Evolutionary conservation across 2,329 filamentous ascomycete genomes (phyloP).

Genomic region (Rutstroemia sp.): DNA sequence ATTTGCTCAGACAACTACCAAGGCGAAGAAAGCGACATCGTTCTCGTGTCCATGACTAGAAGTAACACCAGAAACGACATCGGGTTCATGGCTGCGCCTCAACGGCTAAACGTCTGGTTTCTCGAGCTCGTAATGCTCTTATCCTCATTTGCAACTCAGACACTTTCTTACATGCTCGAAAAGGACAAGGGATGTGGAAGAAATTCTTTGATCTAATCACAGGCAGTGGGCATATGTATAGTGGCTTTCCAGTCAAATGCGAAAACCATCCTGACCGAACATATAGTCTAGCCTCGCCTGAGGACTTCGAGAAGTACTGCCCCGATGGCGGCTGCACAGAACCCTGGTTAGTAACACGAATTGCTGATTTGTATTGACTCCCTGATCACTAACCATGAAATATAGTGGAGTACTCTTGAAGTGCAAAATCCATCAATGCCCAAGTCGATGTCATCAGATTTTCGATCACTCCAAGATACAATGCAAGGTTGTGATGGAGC

Average conservation of each 20-base stretch:
- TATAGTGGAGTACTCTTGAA: constrained; percentile 40
- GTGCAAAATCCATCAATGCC: constrained; percentile 54
- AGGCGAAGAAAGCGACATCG: constrained; percentile 68
- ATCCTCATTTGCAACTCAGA: constrained; percentile 64
- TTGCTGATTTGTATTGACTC: constrained; percentile 11
- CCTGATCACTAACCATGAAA: too few relatives aligned
- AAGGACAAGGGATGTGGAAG: constrained; percentile 50
- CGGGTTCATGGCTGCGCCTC: constrained; percentile 59
- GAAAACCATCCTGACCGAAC: constrained; percentile 47
- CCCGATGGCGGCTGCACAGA: constrained; percentile 64
- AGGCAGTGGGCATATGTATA: constrained; percentile 42
- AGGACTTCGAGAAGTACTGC: constrained; percentile 53
- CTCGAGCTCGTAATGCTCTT: constrained; percentile 55
- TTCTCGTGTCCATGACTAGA: constrained; percentile 59
- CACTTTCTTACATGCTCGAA: constrained; percentile 55
- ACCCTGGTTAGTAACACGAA: constrained; percentile 44
- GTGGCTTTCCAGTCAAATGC: constrained; percentile 54
- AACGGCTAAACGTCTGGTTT: constrained; percentile 66
- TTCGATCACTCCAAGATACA: constrained; percentile 45
- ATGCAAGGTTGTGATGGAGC: constrained; percentile 37
- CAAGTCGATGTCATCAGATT: constrained; percentile 53
- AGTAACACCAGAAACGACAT: constrained; percentile 59
- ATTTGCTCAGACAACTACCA: constrained; percentile 61
- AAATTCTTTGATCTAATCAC: constrained; percentile 51
- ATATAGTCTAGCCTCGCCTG: constrained; percentile 38